Evolutionary conservation across 2,329 filamentous ascomycete species (phyloP).

Genomic region (Fusarium citri): DNA sequence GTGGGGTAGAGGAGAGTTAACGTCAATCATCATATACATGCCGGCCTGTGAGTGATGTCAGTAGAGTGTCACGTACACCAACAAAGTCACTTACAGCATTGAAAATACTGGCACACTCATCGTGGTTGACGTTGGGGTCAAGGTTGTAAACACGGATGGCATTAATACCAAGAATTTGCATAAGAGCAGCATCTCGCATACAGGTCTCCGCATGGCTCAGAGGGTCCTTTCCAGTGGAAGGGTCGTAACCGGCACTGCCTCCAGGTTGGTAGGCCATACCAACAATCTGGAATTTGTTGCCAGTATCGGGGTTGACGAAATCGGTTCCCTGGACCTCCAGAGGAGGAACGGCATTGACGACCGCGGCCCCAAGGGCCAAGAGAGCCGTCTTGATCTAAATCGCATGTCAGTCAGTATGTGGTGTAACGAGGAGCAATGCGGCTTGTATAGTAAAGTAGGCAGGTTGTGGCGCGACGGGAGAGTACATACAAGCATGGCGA

Average conservation of each 20-base stretch:
- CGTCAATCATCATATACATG: conserved; percentile 76
- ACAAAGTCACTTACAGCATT: conserved; percentile 60
- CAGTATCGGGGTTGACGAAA: conserved; percentile 69
- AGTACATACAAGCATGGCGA: conserved; percentile 46
- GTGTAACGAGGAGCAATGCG: background rate
- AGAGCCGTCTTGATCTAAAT: conserved; percentile 57
- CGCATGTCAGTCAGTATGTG: conserved; percentile 34
- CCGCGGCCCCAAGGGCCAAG: conserved; percentile 64
- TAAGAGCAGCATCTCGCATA: conserved; percentile 72
- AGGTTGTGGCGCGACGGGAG: background rate
- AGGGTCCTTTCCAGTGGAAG: conserved; percentile 65
- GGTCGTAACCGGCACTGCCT: conserved; percentile 71
- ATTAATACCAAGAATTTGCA: conserved; percentile 74
- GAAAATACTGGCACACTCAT: conserved; percentile 75
- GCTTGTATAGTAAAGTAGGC: background rate
- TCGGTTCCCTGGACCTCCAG: conserved; percentile 67
- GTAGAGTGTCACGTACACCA: background rate
- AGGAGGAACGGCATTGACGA: conserved; percentile 67
- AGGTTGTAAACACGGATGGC: conserved; percentile 78
- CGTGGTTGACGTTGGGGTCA: conserved; percentile 73
- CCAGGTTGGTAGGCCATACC: conserved; percentile 78
- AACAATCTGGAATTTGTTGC: conserved; percentile 72
- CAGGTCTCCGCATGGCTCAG: conserved; percentile 69
- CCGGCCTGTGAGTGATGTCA: conserved; percentile 58
- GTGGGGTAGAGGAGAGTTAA: conserved; percentile 72